Percentiles rank a stretch among this genome's conserved stretches.
phyloP scores from a whole-genome alignment of 257 asterid genomes.

The Craterostigma plantagineum region DNA sequence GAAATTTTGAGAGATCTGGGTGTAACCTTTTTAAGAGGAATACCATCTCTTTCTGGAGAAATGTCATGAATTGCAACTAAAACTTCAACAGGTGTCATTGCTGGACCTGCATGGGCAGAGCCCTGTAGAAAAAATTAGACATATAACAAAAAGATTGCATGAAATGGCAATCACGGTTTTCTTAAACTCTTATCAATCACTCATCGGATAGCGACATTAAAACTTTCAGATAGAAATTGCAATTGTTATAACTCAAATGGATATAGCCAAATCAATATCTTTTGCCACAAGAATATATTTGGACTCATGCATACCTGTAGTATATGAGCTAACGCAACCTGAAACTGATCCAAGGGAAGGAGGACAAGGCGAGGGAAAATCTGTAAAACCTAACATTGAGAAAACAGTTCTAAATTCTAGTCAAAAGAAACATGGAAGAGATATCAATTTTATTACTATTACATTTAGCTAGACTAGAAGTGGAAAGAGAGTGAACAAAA shows the following conservation, averaged over 20 bases:
- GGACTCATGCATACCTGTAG: conserved; percentile 42
- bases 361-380: conserved; percentile 80
- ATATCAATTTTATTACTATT: no score
- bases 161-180: conserved; percentile 2
- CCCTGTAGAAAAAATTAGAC: conserved; percentile 38
- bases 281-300: neutral
- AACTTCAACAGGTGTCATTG: conserved; percentile 91
- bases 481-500: no score
- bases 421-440: neutral
- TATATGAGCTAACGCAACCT: conserved; percentile 88
- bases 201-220: no score
- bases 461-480: conserved; percentile 2
- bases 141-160: conserved; percentile 5
- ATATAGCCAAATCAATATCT: no score
- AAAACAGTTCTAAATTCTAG: neutral
- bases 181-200: no score
- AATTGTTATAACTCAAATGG: no score
- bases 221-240: no score
- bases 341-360: conserved; percentile 86
- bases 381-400: conserved; percentile 57
- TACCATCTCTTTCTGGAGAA: conserved; percentile 70
- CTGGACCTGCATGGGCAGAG: conserved; percentile 93
- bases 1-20: conserved; percentile 4
- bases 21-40: conserved; percentile 83
- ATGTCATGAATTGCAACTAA: conserved; percentile 96